These are phyloP conservation scores for Fusarium virguliforme DNA, from an alignment of 2,329 filamentous ascomycete genomes.

Conservation along the genomic window DNA sequence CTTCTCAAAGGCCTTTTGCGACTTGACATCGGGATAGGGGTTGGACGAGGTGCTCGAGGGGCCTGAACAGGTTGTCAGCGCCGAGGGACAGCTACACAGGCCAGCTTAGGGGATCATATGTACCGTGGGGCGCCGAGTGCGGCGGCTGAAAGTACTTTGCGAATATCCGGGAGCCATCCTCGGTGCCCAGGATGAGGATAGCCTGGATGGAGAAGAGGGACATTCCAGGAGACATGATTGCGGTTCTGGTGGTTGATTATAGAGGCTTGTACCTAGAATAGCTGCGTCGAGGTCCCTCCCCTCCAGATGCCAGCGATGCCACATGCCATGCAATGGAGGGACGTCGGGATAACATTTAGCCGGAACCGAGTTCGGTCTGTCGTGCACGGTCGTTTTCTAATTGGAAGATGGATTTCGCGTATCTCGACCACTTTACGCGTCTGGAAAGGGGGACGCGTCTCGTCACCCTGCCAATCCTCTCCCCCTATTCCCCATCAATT, in stretches of 20 bases:
- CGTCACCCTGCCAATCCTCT: constrained; percentile 49
- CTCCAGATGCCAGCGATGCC: constrained; percentile 54
- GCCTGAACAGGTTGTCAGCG: constrained; percentile 48
- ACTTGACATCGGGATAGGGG: constrained; percentile 90
- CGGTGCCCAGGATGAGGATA: constrained; percentile 83
- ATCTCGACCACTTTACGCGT: constrained; percentile 62
- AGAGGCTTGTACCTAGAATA: constrained; percentile 38
- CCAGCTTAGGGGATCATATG: constrained; percentile 36
- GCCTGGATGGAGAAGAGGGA: constrained; percentile 84
- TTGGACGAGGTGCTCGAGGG: constrained; percentile 71
- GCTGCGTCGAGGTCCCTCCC: constrained; percentile 43
- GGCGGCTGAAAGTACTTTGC: constrained; percentile 89
- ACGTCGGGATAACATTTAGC: constrained; percentile 54
- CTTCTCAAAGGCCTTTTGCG: constrained; percentile 97
- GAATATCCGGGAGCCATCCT: constrained; percentile 93
- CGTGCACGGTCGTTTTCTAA: background rate
- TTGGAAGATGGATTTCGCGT: constrained; percentile 39
- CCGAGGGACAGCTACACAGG: constrained; percentile 31
- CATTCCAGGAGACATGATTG: constrained; percentile 79
- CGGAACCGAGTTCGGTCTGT: constrained; percentile 44
- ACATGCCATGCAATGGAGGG: constrained; percentile 39
- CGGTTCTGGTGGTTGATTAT: constrained; percentile 28
- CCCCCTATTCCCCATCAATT: constrained; percentile 47
- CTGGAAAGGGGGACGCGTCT: constrained; percentile 45
- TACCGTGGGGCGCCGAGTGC: constrained; percentile 64